Conservation (phyloP, 495 filamentous ascomycete species). For the Xylaria castorea region DNA sequence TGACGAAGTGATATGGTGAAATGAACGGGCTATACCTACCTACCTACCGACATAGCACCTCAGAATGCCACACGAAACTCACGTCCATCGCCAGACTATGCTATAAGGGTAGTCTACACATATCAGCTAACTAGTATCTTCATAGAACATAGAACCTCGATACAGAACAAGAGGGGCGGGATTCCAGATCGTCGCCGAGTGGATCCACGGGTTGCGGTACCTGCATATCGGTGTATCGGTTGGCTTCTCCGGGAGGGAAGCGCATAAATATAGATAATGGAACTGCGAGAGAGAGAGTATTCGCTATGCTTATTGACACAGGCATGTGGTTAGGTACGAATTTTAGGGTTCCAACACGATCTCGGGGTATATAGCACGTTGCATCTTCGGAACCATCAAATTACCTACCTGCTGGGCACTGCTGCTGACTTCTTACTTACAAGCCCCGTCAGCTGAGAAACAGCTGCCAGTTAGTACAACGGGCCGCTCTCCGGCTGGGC, state of each 20-base stretch:
- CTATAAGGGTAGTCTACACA: not conserved
- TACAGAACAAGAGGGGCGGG: slow-evolving; percentile 11
- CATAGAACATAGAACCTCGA: slow-evolving; percentile 13
- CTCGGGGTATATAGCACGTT: slow-evolving; percentile 10
- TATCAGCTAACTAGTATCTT: not conserved
- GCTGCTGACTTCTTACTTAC: not conserved
- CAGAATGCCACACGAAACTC: not conserved
- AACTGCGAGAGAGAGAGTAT: not conserved
- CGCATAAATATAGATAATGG: slow-evolving; percentile 25
- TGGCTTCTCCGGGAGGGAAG: slow-evolving; percentile 40
- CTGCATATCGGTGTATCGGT: slow-evolving; percentile 47
- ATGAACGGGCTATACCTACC: not conserved
- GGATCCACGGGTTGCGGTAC: slow-evolving; percentile 42
- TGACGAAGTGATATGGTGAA: not conserved
- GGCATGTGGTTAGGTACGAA: not conserved
- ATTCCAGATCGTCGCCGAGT: slow-evolving; percentile 29
- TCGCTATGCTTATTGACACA: not conserved
- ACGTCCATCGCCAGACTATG: not conserved
- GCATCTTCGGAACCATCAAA: slow-evolving; percentile 18
- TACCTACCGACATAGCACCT: not conserved
- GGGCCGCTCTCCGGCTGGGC: slow-evolving; percentile 15
- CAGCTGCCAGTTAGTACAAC: slow-evolving; percentile 14
- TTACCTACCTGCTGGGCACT: not conserved
- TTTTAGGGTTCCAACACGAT: slow-evolving; percentile 17
- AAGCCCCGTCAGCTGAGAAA: not conserved